phyloP scores from a whole-genome alignment of 2,329 filamentous ascomycete genomes.

The Arthrobotrys sinensis region DNA sequence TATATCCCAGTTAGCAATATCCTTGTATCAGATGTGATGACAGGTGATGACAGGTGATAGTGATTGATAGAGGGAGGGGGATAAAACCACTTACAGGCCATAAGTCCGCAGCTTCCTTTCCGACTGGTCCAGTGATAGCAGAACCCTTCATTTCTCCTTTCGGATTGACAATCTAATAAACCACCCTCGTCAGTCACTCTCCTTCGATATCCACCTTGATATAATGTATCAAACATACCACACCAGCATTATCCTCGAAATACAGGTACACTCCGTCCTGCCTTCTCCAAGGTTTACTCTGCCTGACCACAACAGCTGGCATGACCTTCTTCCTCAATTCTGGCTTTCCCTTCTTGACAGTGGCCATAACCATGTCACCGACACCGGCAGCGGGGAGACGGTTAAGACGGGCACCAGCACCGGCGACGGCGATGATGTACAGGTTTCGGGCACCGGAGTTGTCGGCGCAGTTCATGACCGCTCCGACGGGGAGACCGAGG shows the following conservation, averaged over 20 bases:
- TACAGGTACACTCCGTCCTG: slow-evolving; percentile 99
- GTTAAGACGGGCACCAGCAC: slow-evolving; percentile 97
- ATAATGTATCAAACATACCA: slow-evolving; percentile 76
- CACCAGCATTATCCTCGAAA: slow-evolving; percentile 99
- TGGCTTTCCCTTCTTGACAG: slow-evolving; percentile 99
- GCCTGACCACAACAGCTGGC: slow-evolving; percentile 98
- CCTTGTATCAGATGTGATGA: slow-evolving; percentile 11
- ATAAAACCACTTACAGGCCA: slow-evolving; percentile 83
- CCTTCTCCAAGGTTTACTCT: slow-evolving; percentile 99
- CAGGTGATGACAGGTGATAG: slow-evolving; percentile 12
- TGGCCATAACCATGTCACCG: slow-evolving; percentile 99
- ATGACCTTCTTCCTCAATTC: slow-evolving; percentile 99
- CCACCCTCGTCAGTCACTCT: slow-evolving; percentile 14
- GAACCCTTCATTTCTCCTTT: slow-evolving; percentile 99
- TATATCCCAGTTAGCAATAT: slow-evolving; percentile 65
- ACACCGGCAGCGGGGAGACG: slow-evolving; percentile 96
- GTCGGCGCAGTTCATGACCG: slow-evolving; percentile 99
- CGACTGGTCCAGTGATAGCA: slow-evolving; percentile 98
- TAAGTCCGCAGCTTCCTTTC: slow-evolving; percentile 99
- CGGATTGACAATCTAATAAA: slow-evolving; percentile 94
- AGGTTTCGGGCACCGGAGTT: slow-evolving; percentile 99
- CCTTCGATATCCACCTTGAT: slow-evolving; percentile 42
- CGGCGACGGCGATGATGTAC: slow-evolving; percentile 99
- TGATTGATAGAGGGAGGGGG: neutral
- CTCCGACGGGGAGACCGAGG: slow-evolving; percentile 99